Base-by-base conservation (phyloP, 345 rosid genomes). In the Lenwebbia sp. region DNA sequence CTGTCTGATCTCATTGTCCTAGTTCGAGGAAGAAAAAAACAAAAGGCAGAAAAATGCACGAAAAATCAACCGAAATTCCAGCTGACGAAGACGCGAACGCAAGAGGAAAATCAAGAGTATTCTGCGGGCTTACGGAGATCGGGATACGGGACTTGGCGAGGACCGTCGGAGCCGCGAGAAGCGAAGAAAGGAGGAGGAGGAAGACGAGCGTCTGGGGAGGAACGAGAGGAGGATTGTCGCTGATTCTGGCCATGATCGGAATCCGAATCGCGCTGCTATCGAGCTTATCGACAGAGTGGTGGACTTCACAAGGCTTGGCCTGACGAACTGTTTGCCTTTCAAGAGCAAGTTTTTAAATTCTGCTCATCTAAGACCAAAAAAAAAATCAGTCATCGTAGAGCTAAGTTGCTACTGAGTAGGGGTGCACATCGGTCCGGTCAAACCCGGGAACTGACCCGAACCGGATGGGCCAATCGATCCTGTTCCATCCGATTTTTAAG, bases 1-100 rank as follows among this genome's bases (percentile, higher is more conserved):
- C 89, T 89, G 85, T 84, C 95, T 92, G 57, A 91, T 90, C 89
- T 95, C 97, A 3, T 49, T 49, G 84, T 95, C 98, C 98, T 93
- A 75, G 84, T 9, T 37, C 13, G 14, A 52, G 4, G 54, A 23
- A 54, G n/a, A 44, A 28, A 65, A 52, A 21, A 21, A 5, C 10
- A 21, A 51, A 7, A 52, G 49, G 25, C 21, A 76, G 26, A 26
- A 21, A 15, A 83, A 83, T 25, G 33, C 62, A 83, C 13, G 87
- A 58, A 50, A 62, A 54, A 25, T 60, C 33, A 37, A 30, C 49
- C 53, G 3, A 23, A 70, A n/a, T 30, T 26, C 76, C 49, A 1
- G 50, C 54, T 1, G 58, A 30, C 58, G 53, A 13, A 70, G 5
- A 22, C 83, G 47, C 2, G 10, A 22, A 84, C 60, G 76, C 53